phyloP scores from a whole-genome alignment of 2,329 filamentous ascomycete genomes.

The Chrysoporthe cubensis region DNA sequence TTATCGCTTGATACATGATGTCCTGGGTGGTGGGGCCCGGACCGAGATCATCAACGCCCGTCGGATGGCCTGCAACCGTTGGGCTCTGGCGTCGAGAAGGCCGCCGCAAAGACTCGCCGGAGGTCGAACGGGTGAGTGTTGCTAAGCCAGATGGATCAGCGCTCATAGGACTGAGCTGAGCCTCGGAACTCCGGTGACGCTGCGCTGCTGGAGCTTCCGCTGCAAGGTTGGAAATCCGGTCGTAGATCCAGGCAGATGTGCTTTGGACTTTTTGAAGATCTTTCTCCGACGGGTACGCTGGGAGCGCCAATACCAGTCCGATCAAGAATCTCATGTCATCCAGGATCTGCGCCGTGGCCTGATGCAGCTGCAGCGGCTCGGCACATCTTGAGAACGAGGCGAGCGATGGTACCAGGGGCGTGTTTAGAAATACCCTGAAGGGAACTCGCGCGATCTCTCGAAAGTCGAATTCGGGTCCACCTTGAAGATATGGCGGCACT shows the following conservation, averaged over 20 bases:
- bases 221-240: constrained; percentile 41
- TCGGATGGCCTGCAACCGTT: neutral
- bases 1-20: constrained; percentile 51
- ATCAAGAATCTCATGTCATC: constrained; percentile 56
- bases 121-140: neutral
- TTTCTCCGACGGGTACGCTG: constrained; percentile 38
- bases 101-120: neutral
- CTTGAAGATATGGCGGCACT: constrained; percentile 46
- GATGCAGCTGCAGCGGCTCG: constrained; percentile 48
- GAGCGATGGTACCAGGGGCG: constrained; percentile 49
- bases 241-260: constrained; percentile 45
- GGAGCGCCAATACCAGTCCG: constrained; percentile 46
- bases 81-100: constrained; percentile 16
- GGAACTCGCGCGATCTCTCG: constrained; percentile 41
- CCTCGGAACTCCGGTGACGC: constrained; percentile 1
- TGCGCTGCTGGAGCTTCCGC: constrained; percentile 23
- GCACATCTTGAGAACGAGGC: constrained; percentile 48
- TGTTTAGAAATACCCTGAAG: constrained; percentile 50
- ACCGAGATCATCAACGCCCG: neutral
- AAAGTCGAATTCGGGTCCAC: constrained; percentile 47
- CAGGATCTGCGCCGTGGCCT: constrained; percentile 51
- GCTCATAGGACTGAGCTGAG: constrained; percentile 13
- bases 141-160: neutral
- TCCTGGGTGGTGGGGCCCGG: constrained; percentile 37
- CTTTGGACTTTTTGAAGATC: constrained; percentile 45